Evolutionary conservation across 306 rosid species (phyloP).

Genomic region (Mucuna pruriens): DNA sequence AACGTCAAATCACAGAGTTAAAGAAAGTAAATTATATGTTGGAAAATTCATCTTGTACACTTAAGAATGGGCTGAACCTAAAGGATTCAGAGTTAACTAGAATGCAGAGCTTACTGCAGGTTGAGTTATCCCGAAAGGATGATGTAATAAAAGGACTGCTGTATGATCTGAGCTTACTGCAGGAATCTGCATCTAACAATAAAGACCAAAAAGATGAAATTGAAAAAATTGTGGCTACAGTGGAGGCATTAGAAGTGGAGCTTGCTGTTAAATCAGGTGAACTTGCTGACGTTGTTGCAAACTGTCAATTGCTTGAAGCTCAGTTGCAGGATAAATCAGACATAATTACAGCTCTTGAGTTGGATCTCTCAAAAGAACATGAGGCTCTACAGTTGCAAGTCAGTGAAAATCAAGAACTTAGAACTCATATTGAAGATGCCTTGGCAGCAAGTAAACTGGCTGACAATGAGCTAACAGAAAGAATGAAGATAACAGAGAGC

Average conservation of each 20-base stretch:
- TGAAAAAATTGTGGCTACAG: conserved; percentile 58
- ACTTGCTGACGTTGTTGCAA: conserved; percentile 61
- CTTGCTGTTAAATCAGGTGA: conserved; percentile 69
- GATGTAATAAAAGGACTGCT: conserved; percentile 79
- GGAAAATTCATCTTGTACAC: conserved; percentile 47
- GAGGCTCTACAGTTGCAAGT: conserved; percentile 49
- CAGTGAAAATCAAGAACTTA: conserved; percentile 58
- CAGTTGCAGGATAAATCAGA: conserved; percentile 64
- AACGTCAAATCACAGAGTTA: conserved; percentile 52
- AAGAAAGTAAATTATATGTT: conserved; percentile 38
- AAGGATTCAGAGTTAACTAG: conserved; percentile 58
- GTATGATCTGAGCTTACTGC: conserved; percentile 92
- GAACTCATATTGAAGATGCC: conserved; percentile 56
- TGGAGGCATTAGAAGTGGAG: conserved; percentile 68
- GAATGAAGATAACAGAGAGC: conserved; percentile 55
- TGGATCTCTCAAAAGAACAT: conserved; percentile 50
- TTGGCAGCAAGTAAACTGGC: conserved; percentile 49
- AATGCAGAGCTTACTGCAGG: conserved; percentile 53
- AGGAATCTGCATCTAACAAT: conserved; percentile 85
- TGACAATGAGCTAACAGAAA: conserved; percentile 70
- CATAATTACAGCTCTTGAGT: conserved; percentile 62
- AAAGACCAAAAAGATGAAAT: conserved; percentile 84
- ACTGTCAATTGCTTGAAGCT: conserved; percentile 61
- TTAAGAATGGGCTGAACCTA: conserved; percentile 51
- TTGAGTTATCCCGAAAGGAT: conserved; percentile 79